These are phyloP conservation scores for Garcia nutans DNA, from an alignment of 345 rosid species.

Conservation along the genomic window DNA sequence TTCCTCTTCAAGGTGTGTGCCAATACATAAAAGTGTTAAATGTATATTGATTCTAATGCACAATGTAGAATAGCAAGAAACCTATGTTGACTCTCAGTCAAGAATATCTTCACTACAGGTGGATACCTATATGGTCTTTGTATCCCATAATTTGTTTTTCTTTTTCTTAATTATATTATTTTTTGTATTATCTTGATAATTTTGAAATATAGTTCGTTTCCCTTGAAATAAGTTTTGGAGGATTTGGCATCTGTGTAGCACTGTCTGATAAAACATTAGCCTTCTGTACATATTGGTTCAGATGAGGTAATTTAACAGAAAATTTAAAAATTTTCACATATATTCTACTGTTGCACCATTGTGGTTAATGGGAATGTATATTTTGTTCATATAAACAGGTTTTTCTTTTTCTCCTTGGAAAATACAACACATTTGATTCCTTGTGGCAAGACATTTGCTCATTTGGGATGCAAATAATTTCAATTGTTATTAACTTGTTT, in stretches of 20 bases:
- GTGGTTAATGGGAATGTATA: no score
- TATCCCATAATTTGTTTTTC: background rate
- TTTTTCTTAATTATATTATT: background rate
- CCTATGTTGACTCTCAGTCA: conserved; percentile 14
- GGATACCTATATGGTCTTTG: conserved; percentile 17
- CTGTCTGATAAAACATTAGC: background rate
- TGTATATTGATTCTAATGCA: conserved; percentile 36
- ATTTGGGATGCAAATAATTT: no score
- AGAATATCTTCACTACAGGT: conserved; percentile 21
- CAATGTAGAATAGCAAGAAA: conserved; percentile 34
- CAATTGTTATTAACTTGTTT: no score
- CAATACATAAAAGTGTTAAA: conserved; percentile 20
- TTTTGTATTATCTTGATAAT: conserved; percentile 1
- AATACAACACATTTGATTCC: no score
- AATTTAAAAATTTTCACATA: no score
- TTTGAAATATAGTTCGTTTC: conserved; percentile 24
- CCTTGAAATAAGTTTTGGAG: conserved; percentile 8
- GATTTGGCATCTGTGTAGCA: conserved; percentile 1
- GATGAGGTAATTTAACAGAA: background rate
- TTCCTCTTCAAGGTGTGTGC: conserved; percentile 16
- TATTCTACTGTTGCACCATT: no score
- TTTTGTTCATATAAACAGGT: no score
- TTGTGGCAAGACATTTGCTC: no score
- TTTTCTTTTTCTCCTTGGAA: no score
- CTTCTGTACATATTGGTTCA: conserved; percentile 4